Conservation (phyloP, 1,139 yeast species). For the Eremothecium gossypii region DNA sequence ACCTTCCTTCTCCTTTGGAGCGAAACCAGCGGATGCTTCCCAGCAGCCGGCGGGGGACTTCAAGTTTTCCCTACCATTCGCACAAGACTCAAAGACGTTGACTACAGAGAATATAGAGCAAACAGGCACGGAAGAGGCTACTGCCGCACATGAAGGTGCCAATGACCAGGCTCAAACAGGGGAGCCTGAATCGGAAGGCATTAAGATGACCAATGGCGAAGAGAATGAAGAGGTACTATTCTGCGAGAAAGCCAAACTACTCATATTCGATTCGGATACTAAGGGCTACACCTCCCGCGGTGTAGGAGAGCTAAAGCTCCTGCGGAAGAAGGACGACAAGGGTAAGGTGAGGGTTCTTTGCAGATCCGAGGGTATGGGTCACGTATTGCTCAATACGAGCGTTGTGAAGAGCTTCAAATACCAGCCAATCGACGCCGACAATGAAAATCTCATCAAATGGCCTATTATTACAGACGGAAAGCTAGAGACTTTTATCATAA, state of each 20-base stretch:
- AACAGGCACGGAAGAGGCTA: slow-evolving; percentile 32
- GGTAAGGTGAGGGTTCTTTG: slow-evolving; percentile 62
- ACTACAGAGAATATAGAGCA: slow-evolving; percentile 11
- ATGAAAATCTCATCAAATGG: slow-evolving; percentile 42
- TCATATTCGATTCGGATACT: slow-evolving; percentile 46
- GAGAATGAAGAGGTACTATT: slow-evolving; percentile 63
- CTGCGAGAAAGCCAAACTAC: slow-evolving; percentile 64
- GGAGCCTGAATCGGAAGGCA: slow-evolving; percentile 36
- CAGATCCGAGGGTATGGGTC: slow-evolving; percentile 82
- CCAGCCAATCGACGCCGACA: slow-evolving; percentile 42
- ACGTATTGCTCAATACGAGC: slow-evolving; percentile 63
- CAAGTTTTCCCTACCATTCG: slow-evolving; percentile 28
- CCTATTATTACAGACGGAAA: slow-evolving; percentile 43
- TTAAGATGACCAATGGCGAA: slow-evolving; percentile 66
- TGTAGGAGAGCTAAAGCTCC: slow-evolving; percentile 70
- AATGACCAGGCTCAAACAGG: slow-evolving; percentile 35
- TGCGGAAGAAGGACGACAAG: slow-evolving; percentile 46
- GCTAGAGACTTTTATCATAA: slow-evolving; percentile 53
- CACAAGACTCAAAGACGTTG: slow-evolving; percentile 7
- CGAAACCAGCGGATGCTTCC: slow-evolving; percentile 7
- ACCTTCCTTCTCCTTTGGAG: slow-evolving; percentile 18
- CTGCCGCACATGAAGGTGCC: slow-evolving; percentile 26
- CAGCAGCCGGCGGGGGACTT: slow-evolving; percentile 18
- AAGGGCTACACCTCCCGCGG: slow-evolving; percentile 55
- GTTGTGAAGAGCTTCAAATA: slow-evolving; percentile 47